Evolutionary conservation across 192 early-diverging fungal genomes (phyloP), one percentile per base, ranked within the genome.

Genomic region (Podochytrium sp.): DNA sequence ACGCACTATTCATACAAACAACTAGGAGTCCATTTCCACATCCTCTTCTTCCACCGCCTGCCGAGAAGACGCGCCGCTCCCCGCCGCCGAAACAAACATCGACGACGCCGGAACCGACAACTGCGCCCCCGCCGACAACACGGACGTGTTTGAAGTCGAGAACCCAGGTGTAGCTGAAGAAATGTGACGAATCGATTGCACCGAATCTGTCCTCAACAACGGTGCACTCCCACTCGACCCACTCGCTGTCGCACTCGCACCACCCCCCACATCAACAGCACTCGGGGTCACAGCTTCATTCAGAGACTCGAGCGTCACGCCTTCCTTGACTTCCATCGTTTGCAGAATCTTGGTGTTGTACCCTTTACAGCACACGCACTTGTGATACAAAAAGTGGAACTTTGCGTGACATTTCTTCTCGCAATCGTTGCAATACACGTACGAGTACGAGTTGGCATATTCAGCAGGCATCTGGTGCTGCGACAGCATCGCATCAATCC

Each of bases 361-460:
- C n/a, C 93, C 91, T 32, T 76, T 64, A 78, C 97, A 99, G 32
- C 82, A 76, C 3, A 79, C 76, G 81, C 97, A 99, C 74, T 95
- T 97, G 84, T 99, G 97, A 75, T 99, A 98, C 4, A 99, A 61
- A 80, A 98, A 99, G 70, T 99, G 95, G 81, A 91, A 98, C 73
- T 91, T 92, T 14, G 93, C 91, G 20, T 83, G 78, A 1, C 91
- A 94, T 50, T 91, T 90, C 64, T 91, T 86, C 69, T 93, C 94
- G 78, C 97, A 99, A 75, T 99, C 97, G 77, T 96, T 97, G 87
- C 97, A 99, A 65, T 95, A 93, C 2, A 97, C 87, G 39, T 84
- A 79, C 20, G 90, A 90, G 53, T 82, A 75, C 39, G 81, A 87
- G 71, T 92, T 84, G 39, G 83, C 82, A 83, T 97, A 97, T 77